phyloP scores from a whole-genome alignment of 306 rosid genomes.

The Citrullus mucosospermus region DNA sequence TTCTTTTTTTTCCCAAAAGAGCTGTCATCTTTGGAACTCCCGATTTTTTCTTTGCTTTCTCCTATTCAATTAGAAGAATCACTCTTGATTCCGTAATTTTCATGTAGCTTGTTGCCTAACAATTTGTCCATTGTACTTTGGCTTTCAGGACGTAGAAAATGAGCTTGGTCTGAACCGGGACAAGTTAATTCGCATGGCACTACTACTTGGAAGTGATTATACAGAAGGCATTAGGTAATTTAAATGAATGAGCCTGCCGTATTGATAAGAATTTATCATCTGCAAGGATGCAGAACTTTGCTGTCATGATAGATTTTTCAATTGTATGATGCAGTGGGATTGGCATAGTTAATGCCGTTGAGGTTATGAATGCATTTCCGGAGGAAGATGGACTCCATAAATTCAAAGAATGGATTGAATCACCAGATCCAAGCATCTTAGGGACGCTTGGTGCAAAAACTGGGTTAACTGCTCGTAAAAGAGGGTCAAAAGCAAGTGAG shows the following conservation, averaged over 20 bases:
- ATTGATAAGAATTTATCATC: background rate
- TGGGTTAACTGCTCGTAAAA: conserved; percentile 34
- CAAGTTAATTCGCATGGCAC: conserved; percentile 70
- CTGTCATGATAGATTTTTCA: conserved; percentile 14
- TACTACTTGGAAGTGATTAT: conserved; percentile 95
- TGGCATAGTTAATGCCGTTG: conserved; percentile 96
- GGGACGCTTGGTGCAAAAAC: conserved; percentile 40
- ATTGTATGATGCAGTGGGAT: conserved; percentile 57
- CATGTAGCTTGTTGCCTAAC: background rate
- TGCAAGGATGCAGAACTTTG: background rate
- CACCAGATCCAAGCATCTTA: conserved; percentile 88
- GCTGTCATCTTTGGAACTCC: background rate
- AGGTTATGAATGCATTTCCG: conserved; percentile 85
- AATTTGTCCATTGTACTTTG: background rate
- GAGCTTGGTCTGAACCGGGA: conserved; percentile 84
- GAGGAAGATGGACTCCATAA: conserved; percentile 72
- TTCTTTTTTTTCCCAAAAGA: background rate
- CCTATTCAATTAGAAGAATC: background rate
- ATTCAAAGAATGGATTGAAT: conserved; percentile 87
- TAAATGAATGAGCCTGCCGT: background rate
- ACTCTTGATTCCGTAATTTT: background rate
- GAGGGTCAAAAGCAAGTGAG: conserved; percentile 34
- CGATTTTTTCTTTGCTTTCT: background rate
- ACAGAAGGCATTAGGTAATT: conserved; percentile 89
- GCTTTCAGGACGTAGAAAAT: conserved; percentile 69